A percentile compares a stretch with the other conserved stretches of the same genome.
Evolutionary conservation across 148 eudicot species (phyloP).

Genomic region (Nyssa sinensis): DNA sequence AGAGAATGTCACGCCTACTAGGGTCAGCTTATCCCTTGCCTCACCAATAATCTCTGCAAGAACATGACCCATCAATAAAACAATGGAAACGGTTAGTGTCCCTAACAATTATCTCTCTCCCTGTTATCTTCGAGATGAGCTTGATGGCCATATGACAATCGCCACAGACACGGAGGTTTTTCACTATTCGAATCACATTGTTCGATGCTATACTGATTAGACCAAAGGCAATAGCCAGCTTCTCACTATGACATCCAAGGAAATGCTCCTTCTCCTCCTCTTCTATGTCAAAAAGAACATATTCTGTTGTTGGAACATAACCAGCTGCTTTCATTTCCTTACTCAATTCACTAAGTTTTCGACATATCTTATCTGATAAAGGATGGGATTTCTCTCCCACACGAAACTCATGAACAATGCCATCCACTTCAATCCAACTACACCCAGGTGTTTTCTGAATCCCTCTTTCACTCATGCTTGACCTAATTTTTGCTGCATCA

Average conservation of each 20-base stretch:
- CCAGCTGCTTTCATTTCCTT: constrained; percentile 43
- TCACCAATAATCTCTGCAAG: constrained; percentile 63
- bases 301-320: constrained; percentile 54
- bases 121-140: constrained; percentile 48
- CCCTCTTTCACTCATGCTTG: constrained; percentile 38
- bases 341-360: constrained; percentile 41
- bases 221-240: constrained; percentile 66
- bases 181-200: constrained; percentile 49
- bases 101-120: constrained; percentile 51
- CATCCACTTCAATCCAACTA: constrained; percentile 65
- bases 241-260: constrained; percentile 58
- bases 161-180: constrained; percentile 61
- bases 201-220: constrained; percentile 37
- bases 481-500: constrained; percentile 46
- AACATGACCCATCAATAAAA: constrained; percentile 53
- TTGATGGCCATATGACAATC: constrained; percentile 57
- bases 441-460: constrained; percentile 51
- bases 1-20: neutral
- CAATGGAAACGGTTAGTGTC: constrained; percentile 54
- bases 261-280: constrained; percentile 62
- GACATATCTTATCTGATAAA: constrained; percentile 38
- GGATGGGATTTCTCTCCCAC: constrained; percentile 61
- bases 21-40: neutral
- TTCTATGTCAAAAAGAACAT: constrained; percentile 53
- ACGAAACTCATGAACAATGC: constrained; percentile 55